Base-by-base conservation (phyloP, 441 rosid species). In the Dalechampia spathulata region DNA sequence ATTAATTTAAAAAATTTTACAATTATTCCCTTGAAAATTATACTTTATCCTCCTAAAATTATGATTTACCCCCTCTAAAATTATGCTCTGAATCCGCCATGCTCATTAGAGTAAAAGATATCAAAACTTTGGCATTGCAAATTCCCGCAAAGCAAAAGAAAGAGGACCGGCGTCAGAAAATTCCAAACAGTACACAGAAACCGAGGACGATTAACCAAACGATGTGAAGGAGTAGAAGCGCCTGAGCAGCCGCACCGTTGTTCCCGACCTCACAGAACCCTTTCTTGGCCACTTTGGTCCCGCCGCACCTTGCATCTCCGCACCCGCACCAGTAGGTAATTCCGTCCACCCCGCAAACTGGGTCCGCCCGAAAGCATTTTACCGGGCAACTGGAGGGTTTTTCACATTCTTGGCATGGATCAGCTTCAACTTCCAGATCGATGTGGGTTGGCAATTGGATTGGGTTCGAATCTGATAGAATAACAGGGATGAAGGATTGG, bases 281-380 rank as follows among this genome's bases (percentile, higher is more conserved):
- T 36, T 19, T 52, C 57, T 80, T 83, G 0, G 79, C 79, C 4
- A 88, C 91, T 25, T 73, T 62, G 44, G 68, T 78, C 2, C 89
- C 94, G 15, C 76, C 78, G 38, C 94, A 88, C 21, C 63, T 56
- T 0, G 96, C 91, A 21, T 88, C 89, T 1, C 64, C 69, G 56
- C 96, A 78, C 17, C 96, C 91, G 46, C 94, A 83, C 90, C 83
- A 78, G 59, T 86, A 85, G 25, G 94, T 88, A 17, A 88, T 78
- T 28, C 90, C 90, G 58, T 88, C 73, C 2, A 59, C 78, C 40
- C 89, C 91, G 32, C 91, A 85, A 4, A 85, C 94, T 1, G 89
- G 94, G 60, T 82, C 91, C 40, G 87, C 61, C 36, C 91, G 74
- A 55, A 89, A 86, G 72, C 96, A 88, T 39, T 71, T 83, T n/a